Evolutionary conservation across 176 grass and related monocot genomes (phyloP).

Genomic region (Oryza officinalis): DNA sequence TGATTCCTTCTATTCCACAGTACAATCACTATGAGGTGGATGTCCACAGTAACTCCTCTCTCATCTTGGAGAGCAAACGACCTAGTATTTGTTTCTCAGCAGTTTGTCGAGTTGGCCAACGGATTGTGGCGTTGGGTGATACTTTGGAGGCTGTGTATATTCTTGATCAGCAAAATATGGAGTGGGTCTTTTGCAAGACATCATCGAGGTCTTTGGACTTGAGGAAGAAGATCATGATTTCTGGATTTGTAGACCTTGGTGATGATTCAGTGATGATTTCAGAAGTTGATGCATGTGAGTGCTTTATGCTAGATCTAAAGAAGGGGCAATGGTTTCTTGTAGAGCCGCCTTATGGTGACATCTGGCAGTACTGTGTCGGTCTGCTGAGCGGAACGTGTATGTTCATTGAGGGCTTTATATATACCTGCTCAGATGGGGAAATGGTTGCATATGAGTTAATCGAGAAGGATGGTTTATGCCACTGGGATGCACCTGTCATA

Average conservation of each 20-base stretch:
- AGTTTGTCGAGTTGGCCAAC: not conserved
- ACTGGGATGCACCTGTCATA: not conserved
- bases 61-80: not conserved
- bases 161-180: not conserved
- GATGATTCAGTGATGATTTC: not conserved
- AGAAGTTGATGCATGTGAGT: not conserved
- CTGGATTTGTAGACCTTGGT: conserved; percentile 10
- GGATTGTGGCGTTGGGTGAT: not conserved
- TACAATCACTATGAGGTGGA: not conserved
- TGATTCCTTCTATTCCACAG: not conserved
- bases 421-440: not conserved
- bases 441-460: conserved; percentile 15
- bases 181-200: not conserved
- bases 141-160: not conserved
- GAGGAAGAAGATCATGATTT: not conserved
- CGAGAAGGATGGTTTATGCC: not conserved
- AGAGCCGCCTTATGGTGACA: not conserved
- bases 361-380: not conserved
- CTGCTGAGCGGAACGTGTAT: conserved; percentile 15
- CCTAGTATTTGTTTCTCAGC: not conserved
- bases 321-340: not conserved
- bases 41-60: not conserved
- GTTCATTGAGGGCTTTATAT: conserved; percentile 13
- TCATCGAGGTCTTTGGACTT: not conserved
- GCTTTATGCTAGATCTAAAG: not conserved